These are phyloP conservation scores for Entophlyctis luteolus DNA, from an alignment of 192 early-diverging fungal species.

Conservation along the genomic window DNA sequence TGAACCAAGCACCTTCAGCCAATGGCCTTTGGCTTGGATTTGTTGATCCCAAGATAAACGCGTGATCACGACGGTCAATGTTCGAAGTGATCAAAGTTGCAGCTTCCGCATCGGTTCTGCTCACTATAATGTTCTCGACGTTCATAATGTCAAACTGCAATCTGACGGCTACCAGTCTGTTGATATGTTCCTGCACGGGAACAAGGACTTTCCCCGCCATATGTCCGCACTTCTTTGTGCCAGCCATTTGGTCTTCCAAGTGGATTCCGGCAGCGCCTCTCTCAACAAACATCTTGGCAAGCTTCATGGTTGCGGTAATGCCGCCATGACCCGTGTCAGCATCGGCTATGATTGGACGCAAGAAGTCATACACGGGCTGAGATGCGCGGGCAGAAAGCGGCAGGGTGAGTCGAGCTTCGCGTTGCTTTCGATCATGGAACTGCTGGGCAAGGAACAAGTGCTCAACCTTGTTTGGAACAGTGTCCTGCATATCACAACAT, in stretches of 20 bases:
- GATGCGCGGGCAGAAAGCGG: constrained; percentile 64
- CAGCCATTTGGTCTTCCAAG: constrained; percentile 87
- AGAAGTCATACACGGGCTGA: constrained; percentile 75
- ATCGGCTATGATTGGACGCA: constrained; percentile 94
- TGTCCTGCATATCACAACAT: constrained; percentile 42
- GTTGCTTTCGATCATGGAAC: constrained; percentile 96
- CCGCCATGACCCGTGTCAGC: constrained; percentile 98
- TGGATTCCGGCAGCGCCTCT: constrained; percentile 95
- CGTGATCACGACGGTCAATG: constrained; percentile 93
- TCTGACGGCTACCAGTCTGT: constrained; percentile 88
- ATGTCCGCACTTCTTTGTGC: constrained; percentile 98
- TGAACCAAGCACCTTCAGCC: constrained; percentile 37
- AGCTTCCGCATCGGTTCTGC: constrained; percentile 95
- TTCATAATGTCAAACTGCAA: constrained; percentile 99
- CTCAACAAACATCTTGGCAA: constrained; percentile 96
- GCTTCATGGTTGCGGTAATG: constrained; percentile 95
- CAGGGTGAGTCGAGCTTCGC: constrained; percentile 76
- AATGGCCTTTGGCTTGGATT: constrained; percentile 70
- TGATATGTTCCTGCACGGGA: constrained; percentile 95
- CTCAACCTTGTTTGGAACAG: constrained; percentile 96
- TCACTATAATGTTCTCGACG: constrained; percentile 87
- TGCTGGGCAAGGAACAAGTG: constrained; percentile 95
- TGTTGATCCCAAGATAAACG: constrained; percentile 91
- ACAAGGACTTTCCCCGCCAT: constrained; percentile 99
- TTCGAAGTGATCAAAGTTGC: constrained; percentile 94